Evolutionary conservation across 345 rosid genomes (phyloP).

Genomic region (Clausena lansium): DNA sequence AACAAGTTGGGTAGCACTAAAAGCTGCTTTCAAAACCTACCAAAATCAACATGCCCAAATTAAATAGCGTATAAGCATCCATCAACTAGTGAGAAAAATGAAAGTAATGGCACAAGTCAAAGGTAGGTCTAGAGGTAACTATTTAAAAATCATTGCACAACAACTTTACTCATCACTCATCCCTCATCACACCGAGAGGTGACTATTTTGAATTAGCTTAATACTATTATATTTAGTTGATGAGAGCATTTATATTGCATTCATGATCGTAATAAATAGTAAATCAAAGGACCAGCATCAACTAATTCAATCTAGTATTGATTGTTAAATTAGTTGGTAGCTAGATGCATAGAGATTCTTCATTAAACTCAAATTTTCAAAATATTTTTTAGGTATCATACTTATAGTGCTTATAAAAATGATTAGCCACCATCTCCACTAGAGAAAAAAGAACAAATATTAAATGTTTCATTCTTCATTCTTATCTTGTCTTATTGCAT

Average conservation of each 20-base stretch:
- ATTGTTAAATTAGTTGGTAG: not conserved
- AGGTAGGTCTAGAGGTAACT: slow-evolving; percentile 31
- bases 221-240: not conserved
- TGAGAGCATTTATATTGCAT: not conserved
- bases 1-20: not conserved
- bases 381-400: no score
- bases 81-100: not conserved
- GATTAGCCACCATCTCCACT: slow-evolving; percentile 16
- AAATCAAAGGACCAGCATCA: not conserved
- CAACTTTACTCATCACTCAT: slow-evolving; percentile 19
- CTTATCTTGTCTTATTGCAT: not conserved
- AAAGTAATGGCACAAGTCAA: slow-evolving; percentile 20
- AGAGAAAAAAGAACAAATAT: not conserved
- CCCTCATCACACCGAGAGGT: not conserved
- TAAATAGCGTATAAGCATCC: not conserved
- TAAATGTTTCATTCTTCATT: not conserved
- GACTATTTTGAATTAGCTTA: not conserved
- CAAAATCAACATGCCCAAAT: slow-evolving; percentile 15
- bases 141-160: slow-evolving; percentile 27
- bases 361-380: not conserved
- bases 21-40: not conserved
- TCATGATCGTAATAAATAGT: not conserved
- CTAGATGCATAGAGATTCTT: slow-evolving; percentile 18
- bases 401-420: slow-evolving; percentile 1
- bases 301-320: not conserved